phyloP scores from a whole-genome alignment of 2,329 filamentous ascomycete species.

The Sarocladium oryzae region DNA sequence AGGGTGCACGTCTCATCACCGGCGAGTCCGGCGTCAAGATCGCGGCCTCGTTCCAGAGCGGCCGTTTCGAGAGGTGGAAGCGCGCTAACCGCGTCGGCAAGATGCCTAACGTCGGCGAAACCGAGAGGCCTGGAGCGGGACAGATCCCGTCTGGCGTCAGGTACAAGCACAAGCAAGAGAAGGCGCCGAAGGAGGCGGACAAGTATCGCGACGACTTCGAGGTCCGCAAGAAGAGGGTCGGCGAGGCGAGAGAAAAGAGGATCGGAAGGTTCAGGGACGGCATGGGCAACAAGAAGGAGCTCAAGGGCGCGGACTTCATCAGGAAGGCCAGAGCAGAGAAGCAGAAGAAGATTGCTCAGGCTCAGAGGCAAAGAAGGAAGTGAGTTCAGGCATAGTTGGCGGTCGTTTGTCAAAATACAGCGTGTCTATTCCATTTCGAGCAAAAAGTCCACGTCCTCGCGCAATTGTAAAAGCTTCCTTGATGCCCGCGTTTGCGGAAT shows the following conservation, averaged over 20 bases:
- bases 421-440: background rate
- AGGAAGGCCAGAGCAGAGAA: slow-evolving; percentile 72
- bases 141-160: slow-evolving; percentile 34
- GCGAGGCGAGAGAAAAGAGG: slow-evolving; percentile 79
- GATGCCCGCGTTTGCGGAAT: too few relatives aligned
- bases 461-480: too few relatives aligned
- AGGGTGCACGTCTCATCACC: slow-evolving; percentile 63
- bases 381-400: background rate
- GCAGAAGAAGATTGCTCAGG: slow-evolving; percentile 78
- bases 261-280: slow-evolving; percentile 68
- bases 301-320: slow-evolving; percentile 79
- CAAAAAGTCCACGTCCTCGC: too few relatives aligned
- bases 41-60: slow-evolving; percentile 85
- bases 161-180: slow-evolving; percentile 82
- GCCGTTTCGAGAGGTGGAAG: slow-evolving; percentile 89
- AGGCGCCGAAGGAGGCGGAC: slow-evolving; percentile 89
- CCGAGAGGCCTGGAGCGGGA: slow-evolving; percentile 44
- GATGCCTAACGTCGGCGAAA: slow-evolving; percentile 76
- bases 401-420: background rate
- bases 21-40: slow-evolving; percentile 96
- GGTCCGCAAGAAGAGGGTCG: slow-evolving; percentile 81
- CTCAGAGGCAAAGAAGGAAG: slow-evolving; percentile 71
- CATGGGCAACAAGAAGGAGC: slow-evolving; percentile 65
- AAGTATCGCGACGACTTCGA: slow-evolving; percentile 88
- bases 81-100: slow-evolving; percentile 75